Evolutionary conservation across 2,329 filamentous ascomycete genomes (phyloP).

Genomic region (Xylaria sp.): DNA sequence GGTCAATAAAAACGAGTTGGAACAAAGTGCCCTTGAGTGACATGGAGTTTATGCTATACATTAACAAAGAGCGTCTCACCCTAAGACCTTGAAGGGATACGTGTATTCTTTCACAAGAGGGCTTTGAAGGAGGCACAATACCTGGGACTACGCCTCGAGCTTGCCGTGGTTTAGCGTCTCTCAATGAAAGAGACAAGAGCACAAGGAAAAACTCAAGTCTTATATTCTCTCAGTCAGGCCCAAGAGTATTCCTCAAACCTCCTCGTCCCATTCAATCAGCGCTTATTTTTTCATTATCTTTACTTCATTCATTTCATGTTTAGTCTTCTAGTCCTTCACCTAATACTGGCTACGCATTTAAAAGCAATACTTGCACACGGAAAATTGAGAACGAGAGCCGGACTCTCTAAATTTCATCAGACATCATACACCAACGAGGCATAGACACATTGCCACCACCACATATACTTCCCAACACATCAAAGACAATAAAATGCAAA

Average conservation of each 20-base stretch:
- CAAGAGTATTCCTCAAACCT: background rate
- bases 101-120: background rate
- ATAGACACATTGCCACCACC: background rate
- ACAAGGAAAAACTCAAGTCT: conserved; percentile 5
- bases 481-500: conserved; percentile 24
- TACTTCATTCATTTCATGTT: background rate
- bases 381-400: background rate
- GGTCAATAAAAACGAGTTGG: background rate
- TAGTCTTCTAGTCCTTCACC: conserved; percentile 11
- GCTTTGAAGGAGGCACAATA: background rate
- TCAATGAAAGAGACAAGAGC: background rate
- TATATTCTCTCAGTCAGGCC: background rate
- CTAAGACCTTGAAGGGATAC: background rate
- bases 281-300: background rate
- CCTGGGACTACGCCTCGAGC: background rate
- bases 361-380: background rate
- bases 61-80: conserved; percentile 10
- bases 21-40: background rate
- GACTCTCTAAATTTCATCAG: background rate
- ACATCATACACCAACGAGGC: conserved; percentile 3
- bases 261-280: background rate
- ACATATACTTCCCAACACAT: background rate
- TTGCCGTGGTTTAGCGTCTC: background rate
- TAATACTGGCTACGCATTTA: background rate
- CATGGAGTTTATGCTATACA: background rate